Conservation (phyloP, 345 rosid species). For the Bretschneidera sinensis region DNA sequence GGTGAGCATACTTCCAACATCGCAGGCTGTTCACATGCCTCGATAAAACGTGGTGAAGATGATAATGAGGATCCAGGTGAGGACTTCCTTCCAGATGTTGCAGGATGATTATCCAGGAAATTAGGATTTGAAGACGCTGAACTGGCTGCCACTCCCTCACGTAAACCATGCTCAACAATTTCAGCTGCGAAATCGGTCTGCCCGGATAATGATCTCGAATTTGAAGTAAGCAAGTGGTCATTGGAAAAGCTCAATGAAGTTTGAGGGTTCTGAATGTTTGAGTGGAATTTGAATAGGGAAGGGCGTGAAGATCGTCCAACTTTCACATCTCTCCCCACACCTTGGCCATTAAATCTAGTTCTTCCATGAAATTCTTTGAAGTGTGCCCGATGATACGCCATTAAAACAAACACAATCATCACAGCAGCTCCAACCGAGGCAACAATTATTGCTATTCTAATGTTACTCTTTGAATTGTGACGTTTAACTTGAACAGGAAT, state of each 20-base stretch:
- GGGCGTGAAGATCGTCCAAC: constrained; percentile 52
- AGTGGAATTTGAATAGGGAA: constrained; percentile 61
- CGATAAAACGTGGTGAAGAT: constrained; percentile 69
- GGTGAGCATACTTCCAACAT: constrained; percentile 86
- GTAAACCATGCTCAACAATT: constrained; percentile 48
- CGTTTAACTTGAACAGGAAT: constrained; percentile 10
- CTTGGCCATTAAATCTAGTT: constrained; percentile 39
- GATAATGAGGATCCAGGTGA: constrained; percentile 74
- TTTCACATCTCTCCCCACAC: constrained; percentile 49
- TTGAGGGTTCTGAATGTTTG: constrained; percentile 48
- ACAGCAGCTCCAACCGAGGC: constrained; percentile 65
- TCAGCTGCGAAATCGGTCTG: constrained; percentile 48
- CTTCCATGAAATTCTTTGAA: constrained; percentile 58
- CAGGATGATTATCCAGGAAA: constrained; percentile 48
- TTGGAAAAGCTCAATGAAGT: constrained; percentile 81
- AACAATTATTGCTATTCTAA: constrained; percentile 60
- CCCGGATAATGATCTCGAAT: constrained; percentile 79
- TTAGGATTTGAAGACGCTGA: constrained; percentile 44
- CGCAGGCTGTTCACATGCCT: constrained; percentile 56
- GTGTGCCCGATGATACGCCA: constrained; percentile 65
- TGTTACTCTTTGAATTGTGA: constrained; percentile 39
- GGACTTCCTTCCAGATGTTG: constrained; percentile 67
- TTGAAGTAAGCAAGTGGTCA: constrained; percentile 78
- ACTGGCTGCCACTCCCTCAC: constrained; percentile 26
- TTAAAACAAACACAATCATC: constrained; percentile 60